These are phyloP conservation scores for Microstegium vimineum DNA, from an alignment of 176 grass and related monocot genomes.

Conservation along the genomic window DNA sequence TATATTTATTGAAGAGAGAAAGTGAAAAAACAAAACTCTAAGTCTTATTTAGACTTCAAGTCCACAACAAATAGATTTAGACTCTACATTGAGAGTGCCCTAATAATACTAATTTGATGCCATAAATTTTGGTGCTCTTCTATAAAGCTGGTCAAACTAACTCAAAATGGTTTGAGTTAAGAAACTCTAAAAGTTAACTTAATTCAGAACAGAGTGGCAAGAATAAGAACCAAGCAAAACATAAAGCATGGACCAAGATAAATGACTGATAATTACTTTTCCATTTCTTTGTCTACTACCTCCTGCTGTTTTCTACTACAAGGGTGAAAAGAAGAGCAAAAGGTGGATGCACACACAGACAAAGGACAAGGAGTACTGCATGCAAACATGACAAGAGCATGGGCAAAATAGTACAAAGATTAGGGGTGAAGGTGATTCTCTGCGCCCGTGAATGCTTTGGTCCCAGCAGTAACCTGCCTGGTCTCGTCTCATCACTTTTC, in stretches of 20 bases:
- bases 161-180: background rate
- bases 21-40: no score
- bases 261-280: background rate
- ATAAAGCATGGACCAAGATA: background rate
- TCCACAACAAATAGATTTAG: no score
- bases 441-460: constrained; percentile 44
- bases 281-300: constrained; percentile 22
- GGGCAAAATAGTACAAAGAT: constrained; percentile 26
- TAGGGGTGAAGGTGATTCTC: background rate
- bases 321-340: constrained; percentile 7
- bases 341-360: background rate
- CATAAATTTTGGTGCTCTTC: no score
- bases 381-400: constrained; percentile 19
- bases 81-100: no score
- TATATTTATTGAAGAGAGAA: no score
- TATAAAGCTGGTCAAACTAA: background rate
- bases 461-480: constrained; percentile 27
- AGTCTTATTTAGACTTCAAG: no score
- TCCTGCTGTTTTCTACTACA: constrained; percentile 18
- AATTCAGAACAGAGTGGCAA: background rate
- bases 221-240: background rate
- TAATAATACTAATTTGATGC: no score
- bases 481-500: constrained; percentile 27
- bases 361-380: background rate
- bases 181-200: background rate